Evolutionary conservation across 2,329 filamentous ascomycete genomes (phyloP), one percentile per base, ranked within the genome.

Genomic region (Daldinia sp.): DNA sequence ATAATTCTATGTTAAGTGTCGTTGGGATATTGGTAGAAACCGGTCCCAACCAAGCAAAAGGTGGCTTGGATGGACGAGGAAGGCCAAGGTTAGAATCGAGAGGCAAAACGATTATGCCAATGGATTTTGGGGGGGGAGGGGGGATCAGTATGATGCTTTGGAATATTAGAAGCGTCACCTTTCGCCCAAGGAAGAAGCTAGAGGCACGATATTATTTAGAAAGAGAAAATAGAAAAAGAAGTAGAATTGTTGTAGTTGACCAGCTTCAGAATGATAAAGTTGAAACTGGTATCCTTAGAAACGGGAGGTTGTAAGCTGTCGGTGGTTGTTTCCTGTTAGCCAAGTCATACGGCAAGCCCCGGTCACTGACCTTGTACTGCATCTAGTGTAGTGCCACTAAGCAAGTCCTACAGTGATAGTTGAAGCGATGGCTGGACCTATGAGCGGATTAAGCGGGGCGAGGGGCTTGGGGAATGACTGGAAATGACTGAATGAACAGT

Each of bases 341-440:
- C 66, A 68, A 58, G 73, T 74, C 70, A 73, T 55, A 61, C 26
- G 71, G 68, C 63, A 64, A 55, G 53, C 61, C 62, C 59, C 39
- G 55, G 67, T 53, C 48, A 18, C n/a, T 54, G 18, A 46, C 13
- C 54, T 57, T 57, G 37, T 39, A 39, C 37, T 50, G 46, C 15
- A 50, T 30, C 46, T 13, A 50, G 46, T 30, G 46, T 13, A 50
- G 46, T 30, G 46, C 46, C 26, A 5, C 46, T 30, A 50, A 48
- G 26, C 26, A 12, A 26, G 15, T 26, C 9, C 30, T 26, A 2
- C 3, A 44, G 42, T 10, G 18, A 23, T 46, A 18, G 42, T 50
- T 50, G 13, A 12, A 46, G 44, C 23, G 44, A 26, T 46, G 20
- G 42, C 9, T 53, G 48, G 26, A 18, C 10, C 13, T 37, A 39